Evolutionary conservation across 2,329 filamentous ascomycete species (phyloP).

Genomic region (Hypoxylon sp.): DNA sequence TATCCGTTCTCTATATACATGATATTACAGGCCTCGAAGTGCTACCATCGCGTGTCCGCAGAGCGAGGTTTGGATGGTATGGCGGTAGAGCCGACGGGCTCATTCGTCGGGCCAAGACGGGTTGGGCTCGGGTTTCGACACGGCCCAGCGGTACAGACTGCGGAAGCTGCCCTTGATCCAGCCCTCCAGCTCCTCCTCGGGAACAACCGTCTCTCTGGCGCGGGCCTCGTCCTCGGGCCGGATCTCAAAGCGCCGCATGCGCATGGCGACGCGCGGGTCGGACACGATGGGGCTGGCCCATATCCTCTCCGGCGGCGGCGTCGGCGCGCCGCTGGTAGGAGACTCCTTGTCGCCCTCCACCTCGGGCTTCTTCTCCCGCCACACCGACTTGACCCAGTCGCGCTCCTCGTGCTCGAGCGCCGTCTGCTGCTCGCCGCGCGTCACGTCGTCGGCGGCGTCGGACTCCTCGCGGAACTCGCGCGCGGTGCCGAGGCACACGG

Average conservation of each 20-base stretch:
- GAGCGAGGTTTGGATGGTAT: neutral
- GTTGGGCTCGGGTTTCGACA: conserved; percentile 51
- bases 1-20: conserved; percentile 16
- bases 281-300: conserved; percentile 79
- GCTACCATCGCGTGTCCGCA: neutral
- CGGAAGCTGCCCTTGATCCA: conserved; percentile 69
- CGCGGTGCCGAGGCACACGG: conserved; percentile 73
- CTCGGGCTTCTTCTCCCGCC: conserved; percentile 58
- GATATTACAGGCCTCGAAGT: neutral
- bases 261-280: conserved; percentile 75
- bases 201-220: conserved; percentile 67
- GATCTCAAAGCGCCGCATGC: conserved; percentile 84
- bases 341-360: conserved; percentile 41
- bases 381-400: conserved; percentile 85
- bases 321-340: conserved; percentile 17
- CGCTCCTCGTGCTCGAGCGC: conserved; percentile 75
- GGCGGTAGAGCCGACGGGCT: neutral
- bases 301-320: conserved; percentile 67
- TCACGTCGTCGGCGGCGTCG: conserved; percentile 44
- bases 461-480: conserved; percentile 59
- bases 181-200: conserved; percentile 74
- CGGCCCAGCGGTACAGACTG: conserved; percentile 61
- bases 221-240: conserved; percentile 72
- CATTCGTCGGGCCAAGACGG: conserved; percentile 36
- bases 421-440: conserved; percentile 66